Evolutionary conservation across 371 early-diverging fungal species (phyloP), one percentile per base, ranked within the genome.

Genomic region (Mortierella sp.): DNA sequence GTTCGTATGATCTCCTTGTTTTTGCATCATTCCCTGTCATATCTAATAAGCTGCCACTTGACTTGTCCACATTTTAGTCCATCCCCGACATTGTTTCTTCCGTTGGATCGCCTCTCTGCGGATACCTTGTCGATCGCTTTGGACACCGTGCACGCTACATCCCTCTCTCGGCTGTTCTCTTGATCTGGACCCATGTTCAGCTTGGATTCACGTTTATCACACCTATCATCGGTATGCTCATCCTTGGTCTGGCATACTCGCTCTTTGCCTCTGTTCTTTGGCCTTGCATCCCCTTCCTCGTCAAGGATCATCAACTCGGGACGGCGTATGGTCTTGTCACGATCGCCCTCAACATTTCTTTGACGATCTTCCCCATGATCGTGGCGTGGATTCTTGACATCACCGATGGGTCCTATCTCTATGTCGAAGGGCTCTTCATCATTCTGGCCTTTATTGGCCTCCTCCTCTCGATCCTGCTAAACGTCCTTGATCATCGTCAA

Each of bases 301-400:
- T 92, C 35, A 63, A 83, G 55, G 87, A 87, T 29, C 77, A 83
- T 56, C 89, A 84, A 51, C 89, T 95, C 21, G 95, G 94, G 8
- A 91, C 94, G 3, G 95, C 94, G 0, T 95, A 93, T 77, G 95
- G 95, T 0, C 73, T 94, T 4, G 88, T 90, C n/a, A 93, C 93
- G 0, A 88, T 90, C 29, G 92, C 92, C 11, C 84, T 95, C 43
- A 95, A 95, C 75, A 88, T 90, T 54, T 90, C 91, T 0, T 82
- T 95, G 76, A 90, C 93, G 0, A 54, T 93, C 14, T 88, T 93
- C 49, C 95, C 95, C 7, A 88, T 95, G 60, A 56, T 90, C 4
- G 90, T 93, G 12, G 95, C 94, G 1, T 77, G 75, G 14, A 79
- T 86, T 11, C 75, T 86, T 2, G 44, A 79, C 12, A 48, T 6